Percentiles rank a stretch among this genome's conserved stretches.
Conservation (phyloP, 2,329 filamentous ascomycete genomes). For the Trichoderma gracile region DNA sequence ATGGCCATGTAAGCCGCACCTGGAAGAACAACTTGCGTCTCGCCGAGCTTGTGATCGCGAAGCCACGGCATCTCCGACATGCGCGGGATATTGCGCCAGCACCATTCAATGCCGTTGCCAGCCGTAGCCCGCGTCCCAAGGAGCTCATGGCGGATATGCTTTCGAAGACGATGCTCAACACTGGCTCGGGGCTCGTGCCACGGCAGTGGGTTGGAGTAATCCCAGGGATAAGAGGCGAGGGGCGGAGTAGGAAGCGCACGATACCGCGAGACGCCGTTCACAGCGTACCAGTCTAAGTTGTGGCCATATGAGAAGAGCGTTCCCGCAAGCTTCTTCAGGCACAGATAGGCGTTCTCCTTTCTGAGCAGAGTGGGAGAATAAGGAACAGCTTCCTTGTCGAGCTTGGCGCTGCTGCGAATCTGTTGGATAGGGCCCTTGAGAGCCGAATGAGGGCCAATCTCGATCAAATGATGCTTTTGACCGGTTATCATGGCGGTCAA, state of each 20-base stretch:
- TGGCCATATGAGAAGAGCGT: slow-evolving; percentile 46
- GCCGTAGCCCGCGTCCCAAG: slow-evolving; percentile 40
- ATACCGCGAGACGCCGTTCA: slow-evolving; percentile 4
- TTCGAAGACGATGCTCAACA: slow-evolving; percentile 42
- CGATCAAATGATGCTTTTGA: slow-evolving; percentile 35
- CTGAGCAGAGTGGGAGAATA: slow-evolving; percentile 41
- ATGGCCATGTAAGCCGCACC: slow-evolving; percentile 47
- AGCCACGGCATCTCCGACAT: slow-evolving; percentile 55
- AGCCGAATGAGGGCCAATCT: slow-evolving; percentile 51
- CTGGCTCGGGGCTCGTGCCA: slow-evolving; percentile 32
- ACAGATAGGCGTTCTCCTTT: slow-evolving; percentile 41
- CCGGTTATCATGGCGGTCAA: slow-evolving; percentile 23
- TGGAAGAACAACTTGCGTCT: slow-evolving; percentile 51
- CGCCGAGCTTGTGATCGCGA: slow-evolving; percentile 54
- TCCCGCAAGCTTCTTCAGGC: slow-evolving; percentile 39
- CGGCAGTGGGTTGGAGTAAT: slow-evolving; percentile 36
- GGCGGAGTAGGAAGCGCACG: slow-evolving; percentile 14
- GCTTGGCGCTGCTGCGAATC: slow-evolving; percentile 43
- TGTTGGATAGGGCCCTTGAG: slow-evolving; percentile 51
- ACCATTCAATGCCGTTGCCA: slow-evolving; percentile 35
- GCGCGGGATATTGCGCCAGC: slow-evolving; percentile 51
- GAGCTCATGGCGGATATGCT: slow-evolving; percentile 43
- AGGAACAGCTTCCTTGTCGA: slow-evolving; percentile 37
- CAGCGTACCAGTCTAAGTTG: slow-evolving; percentile 41
- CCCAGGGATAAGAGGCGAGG: slow-evolving; percentile 39